Percentiles rank a stretch among this genome's conserved stretches.
Evolutionary conservation across 495 filamentous ascomycete species (phyloP).

Genomic region (Mytilinidion resinicola): DNA sequence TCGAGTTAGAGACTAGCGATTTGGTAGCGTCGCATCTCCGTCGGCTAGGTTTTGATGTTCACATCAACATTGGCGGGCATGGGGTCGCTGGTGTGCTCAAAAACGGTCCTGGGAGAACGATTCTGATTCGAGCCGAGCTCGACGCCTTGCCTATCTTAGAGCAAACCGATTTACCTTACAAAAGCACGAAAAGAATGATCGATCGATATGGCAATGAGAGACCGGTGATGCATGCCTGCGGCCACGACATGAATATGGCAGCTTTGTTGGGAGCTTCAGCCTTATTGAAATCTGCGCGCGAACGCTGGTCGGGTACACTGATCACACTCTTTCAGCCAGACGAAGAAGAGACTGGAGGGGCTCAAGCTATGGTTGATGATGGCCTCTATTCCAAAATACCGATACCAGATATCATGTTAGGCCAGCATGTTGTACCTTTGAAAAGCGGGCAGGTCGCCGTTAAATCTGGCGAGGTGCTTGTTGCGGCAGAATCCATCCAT

Average conservation of each 20-base stretch:
- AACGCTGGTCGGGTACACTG: not conserved
- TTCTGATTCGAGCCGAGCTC: conserved; percentile 6
- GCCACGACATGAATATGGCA: not conserved
- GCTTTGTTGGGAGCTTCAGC: not conserved
- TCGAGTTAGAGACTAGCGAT: not conserved
- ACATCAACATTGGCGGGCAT: conserved; percentile 8
- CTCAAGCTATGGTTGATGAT: not conserved
- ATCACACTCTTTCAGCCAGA: not conserved
- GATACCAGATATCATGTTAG: conserved; percentile 1
- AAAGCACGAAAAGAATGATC: conserved; percentile 1
- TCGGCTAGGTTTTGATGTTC: not conserved
- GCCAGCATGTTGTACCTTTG: not conserved
- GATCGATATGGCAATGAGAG: conserved; percentile 2
- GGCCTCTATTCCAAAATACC: not conserved
- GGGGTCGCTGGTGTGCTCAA: conserved; percentile 3
- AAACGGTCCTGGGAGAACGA: conserved; percentile 6
- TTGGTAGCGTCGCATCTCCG: conserved; percentile 1
- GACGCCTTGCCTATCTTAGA: conserved; percentile 7
- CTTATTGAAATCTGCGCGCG: not conserved
- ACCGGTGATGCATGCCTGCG: conserved; percentile 18
- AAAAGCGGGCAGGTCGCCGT: not conserved
- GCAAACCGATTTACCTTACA: conserved; percentile 4
- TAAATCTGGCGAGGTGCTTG: not conserved
- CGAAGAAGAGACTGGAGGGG: not conserved
- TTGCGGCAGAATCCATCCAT: not conserved